Evolutionary conservation across 1,284 basidiomycete species (phyloP).

Genomic region (Tremellales sp.): DNA sequence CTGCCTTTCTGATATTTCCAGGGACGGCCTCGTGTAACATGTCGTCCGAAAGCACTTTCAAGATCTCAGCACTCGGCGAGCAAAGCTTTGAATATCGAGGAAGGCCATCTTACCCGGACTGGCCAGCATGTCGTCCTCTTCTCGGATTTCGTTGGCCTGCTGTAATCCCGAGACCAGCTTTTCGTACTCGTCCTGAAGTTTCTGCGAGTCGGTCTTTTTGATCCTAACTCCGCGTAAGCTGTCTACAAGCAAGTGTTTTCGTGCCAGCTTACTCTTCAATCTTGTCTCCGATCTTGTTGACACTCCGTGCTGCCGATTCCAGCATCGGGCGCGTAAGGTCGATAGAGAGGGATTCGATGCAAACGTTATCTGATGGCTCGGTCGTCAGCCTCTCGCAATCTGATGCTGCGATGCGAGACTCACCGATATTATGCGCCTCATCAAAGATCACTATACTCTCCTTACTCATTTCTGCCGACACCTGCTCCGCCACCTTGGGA

Average conservation of each 20-base stretch:
- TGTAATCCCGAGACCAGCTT: slow-evolving; percentile 94
- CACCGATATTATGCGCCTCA: slow-evolving; percentile 98
- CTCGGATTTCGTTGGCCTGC: slow-evolving; percentile 58
- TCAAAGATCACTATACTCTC: slow-evolving; percentile 99
- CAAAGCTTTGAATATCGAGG: background rate
- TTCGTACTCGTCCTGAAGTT: slow-evolving; percentile 96
- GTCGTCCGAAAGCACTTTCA: slow-evolving; percentile 93
- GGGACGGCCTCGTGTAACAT: slow-evolving; percentile 92
- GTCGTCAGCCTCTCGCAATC: background rate
- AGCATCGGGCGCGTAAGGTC: slow-evolving; percentile 98
- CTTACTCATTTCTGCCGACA: slow-evolving; percentile 95
- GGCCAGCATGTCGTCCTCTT: slow-evolving; percentile 79
- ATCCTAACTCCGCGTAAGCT: slow-evolving; percentile 57
- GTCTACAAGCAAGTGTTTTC: background rate
- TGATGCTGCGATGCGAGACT: slow-evolving; percentile 20
- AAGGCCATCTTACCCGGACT: slow-evolving; percentile 74
- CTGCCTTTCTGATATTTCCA: slow-evolving; percentile 96
- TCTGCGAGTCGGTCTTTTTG: slow-evolving; percentile 87
- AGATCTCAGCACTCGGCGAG: slow-evolving; percentile 7
- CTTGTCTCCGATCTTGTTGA: slow-evolving; percentile 80
- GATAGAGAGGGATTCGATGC: slow-evolving; percentile 96
- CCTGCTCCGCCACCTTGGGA: slow-evolving; percentile 98
- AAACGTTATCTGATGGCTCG: slow-evolving; percentile 77
- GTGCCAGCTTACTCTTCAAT: slow-evolving; percentile 79
- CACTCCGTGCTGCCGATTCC: slow-evolving; percentile 87